phyloP scores from a whole-genome alignment of 495 filamentous ascomycete species.

The Hyaloscypha hepaticicola region DNA sequence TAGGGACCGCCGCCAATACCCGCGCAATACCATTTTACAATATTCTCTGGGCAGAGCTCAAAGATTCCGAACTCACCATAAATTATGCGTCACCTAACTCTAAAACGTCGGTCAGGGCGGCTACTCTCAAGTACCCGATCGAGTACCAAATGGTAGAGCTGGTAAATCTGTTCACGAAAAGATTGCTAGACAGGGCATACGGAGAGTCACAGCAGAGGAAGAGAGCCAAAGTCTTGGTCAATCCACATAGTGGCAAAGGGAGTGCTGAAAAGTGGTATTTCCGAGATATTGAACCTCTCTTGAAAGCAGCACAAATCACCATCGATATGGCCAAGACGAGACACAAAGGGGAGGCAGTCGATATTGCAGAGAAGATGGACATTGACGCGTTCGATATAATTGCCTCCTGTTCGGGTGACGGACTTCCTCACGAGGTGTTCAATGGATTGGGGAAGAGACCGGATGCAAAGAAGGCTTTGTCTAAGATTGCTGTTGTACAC shows the following conservation, averaged over 20 bases:
- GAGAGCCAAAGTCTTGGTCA: constrained; percentile 83
- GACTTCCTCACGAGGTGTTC: constrained; percentile 89
- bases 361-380: constrained; percentile 78
- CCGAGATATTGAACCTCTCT: constrained; percentile 74
- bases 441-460: constrained; percentile 79
- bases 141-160: constrained; percentile 48
- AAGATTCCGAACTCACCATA: constrained; percentile 62
- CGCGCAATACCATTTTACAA: constrained; percentile 73
- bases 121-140: constrained; percentile 60
- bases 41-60: constrained; percentile 74
- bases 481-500: constrained; percentile 80
- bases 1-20: constrained; percentile 29
- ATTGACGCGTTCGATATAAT: constrained; percentile 78
- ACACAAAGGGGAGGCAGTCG: constrained; percentile 72
- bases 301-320: constrained; percentile 76
- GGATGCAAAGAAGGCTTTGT: constrained; percentile 72
- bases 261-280: constrained; percentile 71
- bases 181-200: constrained; percentile 69
- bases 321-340: constrained; percentile 74
- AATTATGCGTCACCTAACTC: constrained; percentile 64
- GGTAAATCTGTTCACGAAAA: constrained; percentile 59
- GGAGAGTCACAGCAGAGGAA: constrained; percentile 66
- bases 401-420: constrained; percentile 89
- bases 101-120: constrained; percentile 56
- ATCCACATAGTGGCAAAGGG: constrained; percentile 86